These are phyloP conservation scores for Linnemannia hyalina DNA, from an alignment of 192 early-diverging fungal species.

Conservation along the genomic window DNA sequence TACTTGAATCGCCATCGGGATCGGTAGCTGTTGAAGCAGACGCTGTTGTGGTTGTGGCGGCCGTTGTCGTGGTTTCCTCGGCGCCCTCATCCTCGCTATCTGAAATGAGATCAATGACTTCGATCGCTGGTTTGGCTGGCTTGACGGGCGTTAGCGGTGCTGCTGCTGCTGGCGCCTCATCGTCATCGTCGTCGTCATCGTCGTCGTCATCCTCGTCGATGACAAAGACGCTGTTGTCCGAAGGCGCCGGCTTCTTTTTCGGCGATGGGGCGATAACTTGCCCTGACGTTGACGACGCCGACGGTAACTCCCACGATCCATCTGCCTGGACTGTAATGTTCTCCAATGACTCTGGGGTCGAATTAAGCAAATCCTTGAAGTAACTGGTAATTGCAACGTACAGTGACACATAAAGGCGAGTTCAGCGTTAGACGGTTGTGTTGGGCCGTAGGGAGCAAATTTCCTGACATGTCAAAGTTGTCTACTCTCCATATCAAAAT, in stretches of 20 bases:
- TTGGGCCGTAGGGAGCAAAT: neutral
- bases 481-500: constrained; percentile 43
- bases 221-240: constrained; percentile 30
- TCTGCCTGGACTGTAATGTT: constrained; percentile 59
- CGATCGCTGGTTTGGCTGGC: constrained; percentile 59
- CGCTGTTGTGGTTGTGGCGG: neutral
- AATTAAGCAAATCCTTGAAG: constrained; percentile 57
- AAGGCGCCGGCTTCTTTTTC: constrained; percentile 13
- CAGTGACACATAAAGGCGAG: neutral
- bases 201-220: constrained; percentile 56
- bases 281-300: constrained; percentile 15
- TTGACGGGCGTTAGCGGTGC: neutral
- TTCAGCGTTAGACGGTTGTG: constrained; percentile 47
- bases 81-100: constrained; percentile 61
- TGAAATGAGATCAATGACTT: constrained; percentile 77
- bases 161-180: constrained; percentile 9
- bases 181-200: constrained; percentile 39
- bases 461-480: constrained; percentile 43
- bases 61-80: neutral
- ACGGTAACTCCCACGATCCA: constrained; percentile 57
- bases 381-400: constrained; percentile 36
- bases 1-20: constrained; percentile 26
- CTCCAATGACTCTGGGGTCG: constrained; percentile 54
- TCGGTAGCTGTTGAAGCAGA: neutral
- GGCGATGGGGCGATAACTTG: constrained; percentile 14